Evolutionary conservation across 139 green algal species (phyloP).

Genomic region (Picochlorum sp.): DNA sequence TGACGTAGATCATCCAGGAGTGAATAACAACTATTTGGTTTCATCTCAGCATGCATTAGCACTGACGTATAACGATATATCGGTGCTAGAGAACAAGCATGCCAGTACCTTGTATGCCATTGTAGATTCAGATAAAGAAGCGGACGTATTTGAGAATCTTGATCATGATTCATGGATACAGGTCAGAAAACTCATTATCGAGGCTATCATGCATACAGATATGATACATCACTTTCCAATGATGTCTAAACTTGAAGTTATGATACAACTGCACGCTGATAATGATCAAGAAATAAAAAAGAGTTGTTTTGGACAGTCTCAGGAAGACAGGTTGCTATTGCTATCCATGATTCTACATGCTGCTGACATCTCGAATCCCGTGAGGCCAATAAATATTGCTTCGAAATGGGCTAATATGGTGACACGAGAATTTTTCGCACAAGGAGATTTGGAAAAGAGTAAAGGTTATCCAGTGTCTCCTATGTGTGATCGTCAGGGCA

Average conservation of each 20-base stretch:
- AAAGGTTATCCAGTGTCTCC: constrained; percentile 35
- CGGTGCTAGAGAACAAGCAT: constrained; percentile 50
- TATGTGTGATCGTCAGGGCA: constrained; percentile 40
- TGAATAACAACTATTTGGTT: constrained; percentile 58
- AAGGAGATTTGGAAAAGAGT: constrained; percentile 44
- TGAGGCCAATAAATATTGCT: constrained; percentile 23
- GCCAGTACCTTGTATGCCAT: constrained; percentile 33
- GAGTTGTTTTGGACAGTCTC: not conserved
- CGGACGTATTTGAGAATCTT: constrained; percentile 26
- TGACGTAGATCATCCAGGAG: constrained; percentile 54
- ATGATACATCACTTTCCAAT: constrained; percentile 60
- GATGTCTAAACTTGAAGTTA: constrained; percentile 31
- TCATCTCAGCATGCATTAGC: constrained; percentile 27
- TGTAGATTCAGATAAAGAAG: constrained; percentile 9
- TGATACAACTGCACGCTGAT: too few species aligned
- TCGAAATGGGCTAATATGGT: constrained; percentile 39
- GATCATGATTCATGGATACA: constrained; percentile 31
- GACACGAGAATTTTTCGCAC: constrained; percentile 51
- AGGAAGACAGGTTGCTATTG: constrained; percentile 48
- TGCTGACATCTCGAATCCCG: constrained; percentile 54
- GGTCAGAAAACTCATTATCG: constrained; percentile 38
- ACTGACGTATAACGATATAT: constrained; percentile 51
- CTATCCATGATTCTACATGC: constrained; percentile 46
- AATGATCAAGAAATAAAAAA: too few species aligned
- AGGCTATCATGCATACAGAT: constrained; percentile 51